These are phyloP conservation scores for Xylariaceae sp. DNA, from an alignment of 2,329 filamentous ascomycete genomes.

Conservation along the genomic window DNA sequence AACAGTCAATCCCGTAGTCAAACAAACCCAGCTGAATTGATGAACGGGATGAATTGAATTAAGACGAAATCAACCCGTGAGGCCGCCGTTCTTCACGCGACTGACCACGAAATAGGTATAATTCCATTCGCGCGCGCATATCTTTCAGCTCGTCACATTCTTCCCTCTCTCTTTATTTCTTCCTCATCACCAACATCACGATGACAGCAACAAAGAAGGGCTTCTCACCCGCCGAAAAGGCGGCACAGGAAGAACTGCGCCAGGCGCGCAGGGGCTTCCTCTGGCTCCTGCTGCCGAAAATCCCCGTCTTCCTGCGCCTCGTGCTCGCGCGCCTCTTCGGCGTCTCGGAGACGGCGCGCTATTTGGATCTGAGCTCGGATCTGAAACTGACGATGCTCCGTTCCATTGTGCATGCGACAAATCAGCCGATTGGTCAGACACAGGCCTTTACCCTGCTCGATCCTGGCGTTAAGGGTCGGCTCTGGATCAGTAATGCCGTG, in stretches of 20 bases:
- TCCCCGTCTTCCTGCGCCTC: conserved; percentile 59
- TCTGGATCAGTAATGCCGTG: conserved; percentile 73
- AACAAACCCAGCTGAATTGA: too few relatives aligned
- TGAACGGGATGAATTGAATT: too few relatives aligned
- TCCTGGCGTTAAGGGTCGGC: conserved; percentile 61
- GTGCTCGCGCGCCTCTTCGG: conserved; percentile 59
- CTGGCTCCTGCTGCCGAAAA: conserved; percentile 43
- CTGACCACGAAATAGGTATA: too few relatives aligned
- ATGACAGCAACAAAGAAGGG: too few relatives aligned
- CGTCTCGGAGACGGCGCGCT: conserved; percentile 63
- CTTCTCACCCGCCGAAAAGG: not conserved
- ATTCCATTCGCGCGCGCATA: too few relatives aligned
- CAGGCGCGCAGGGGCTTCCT: conserved; percentile 18
- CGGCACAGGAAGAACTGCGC: conserved; percentile 1
- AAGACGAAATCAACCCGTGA: too few relatives aligned
- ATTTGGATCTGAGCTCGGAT: conserved; percentile 74
- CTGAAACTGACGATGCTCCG: conserved; percentile 69
- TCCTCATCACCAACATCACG: not conserved
- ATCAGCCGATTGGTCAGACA: conserved; percentile 50
- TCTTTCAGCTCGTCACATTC: too few relatives aligned
- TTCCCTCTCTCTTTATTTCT: not conserved
- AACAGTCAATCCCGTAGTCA: too few relatives aligned
- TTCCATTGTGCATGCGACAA: conserved; percentile 45
- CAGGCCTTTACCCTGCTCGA: conserved; percentile 45
- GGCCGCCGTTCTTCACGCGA: too few relatives aligned